Percentiles rank a stretch among this genome's conserved stretches.
Conservation (phyloP, 192 early-diverging fungal species). For the Backusella parvicylindrica region DNA sequence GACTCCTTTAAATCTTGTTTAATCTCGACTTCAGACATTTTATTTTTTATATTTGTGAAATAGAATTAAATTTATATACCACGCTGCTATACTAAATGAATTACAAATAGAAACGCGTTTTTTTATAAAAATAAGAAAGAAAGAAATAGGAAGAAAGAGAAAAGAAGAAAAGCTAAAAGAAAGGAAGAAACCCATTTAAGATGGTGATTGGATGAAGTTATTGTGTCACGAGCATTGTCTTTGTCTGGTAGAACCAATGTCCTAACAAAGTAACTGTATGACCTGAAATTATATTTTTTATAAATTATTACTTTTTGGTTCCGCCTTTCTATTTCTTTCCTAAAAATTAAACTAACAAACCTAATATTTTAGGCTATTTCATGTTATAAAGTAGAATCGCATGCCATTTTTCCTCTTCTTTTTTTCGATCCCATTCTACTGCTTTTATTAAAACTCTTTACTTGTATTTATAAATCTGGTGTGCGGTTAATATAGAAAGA, state of each 20-base stretch:
- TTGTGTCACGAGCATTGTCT: conserved; percentile 14
- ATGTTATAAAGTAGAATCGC: neutral
- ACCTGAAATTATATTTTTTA: conserved; percentile 1
- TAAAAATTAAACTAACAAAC: neutral
- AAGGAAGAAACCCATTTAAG: neutral
- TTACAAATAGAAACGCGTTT: neutral
- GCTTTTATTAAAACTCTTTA: neutral
- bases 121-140: neutral
- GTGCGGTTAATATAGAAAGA: neutral
- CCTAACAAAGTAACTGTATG: neutral
- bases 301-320: conserved; percentile 1
- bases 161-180: neutral
- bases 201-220: neutral
- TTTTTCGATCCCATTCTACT: neutral
- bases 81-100: neutral
- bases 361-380: neutral
- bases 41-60: neutral
- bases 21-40: neutral
- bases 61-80: neutral
- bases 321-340: neutral
- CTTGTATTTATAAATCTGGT: neutral
- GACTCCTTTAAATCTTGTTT: conserved; percentile 2
- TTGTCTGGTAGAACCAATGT: neutral
- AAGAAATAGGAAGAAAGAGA: neutral
- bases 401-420: neutral